A percentile compares a stretch with the other conserved stretches of the same genome.
These are phyloP conservation scores for Paecilomyces dactylethromorphus DNA, from an alignment of 2,329 filamentous ascomycete species.

Conservation along the genomic window DNA sequence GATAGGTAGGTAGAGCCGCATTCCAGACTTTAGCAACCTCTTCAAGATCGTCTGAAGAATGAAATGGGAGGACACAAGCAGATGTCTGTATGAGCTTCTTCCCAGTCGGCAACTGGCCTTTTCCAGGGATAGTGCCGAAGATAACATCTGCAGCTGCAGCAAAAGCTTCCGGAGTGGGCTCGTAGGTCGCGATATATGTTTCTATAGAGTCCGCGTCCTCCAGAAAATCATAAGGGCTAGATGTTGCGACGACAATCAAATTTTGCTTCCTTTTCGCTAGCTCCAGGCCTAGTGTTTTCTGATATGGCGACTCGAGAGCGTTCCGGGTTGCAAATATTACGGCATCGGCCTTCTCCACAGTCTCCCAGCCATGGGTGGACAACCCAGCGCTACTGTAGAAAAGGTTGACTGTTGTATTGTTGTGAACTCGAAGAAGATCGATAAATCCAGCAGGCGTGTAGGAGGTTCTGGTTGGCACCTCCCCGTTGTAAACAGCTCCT, in stretches of 20 bases:
- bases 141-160: constrained; percentile 31
- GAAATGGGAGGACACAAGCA: constrained; percentile 12
- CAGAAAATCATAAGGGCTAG: constrained; percentile 41
- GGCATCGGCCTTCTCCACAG: constrained; percentile 28
- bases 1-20: constrained; percentile 30
- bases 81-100: constrained; percentile 7
- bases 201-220: constrained; percentile 22
- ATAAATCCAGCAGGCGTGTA: constrained; percentile 27
- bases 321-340: constrained; percentile 37
- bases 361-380: constrained; percentile 22
- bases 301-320: constrained; percentile 30
- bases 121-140: constrained; percentile 25
- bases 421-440: constrained; percentile 22
- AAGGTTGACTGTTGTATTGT: constrained; percentile 22
- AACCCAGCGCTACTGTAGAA: constrained; percentile 25
- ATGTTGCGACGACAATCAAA: constrained; percentile 35
- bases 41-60: constrained; percentile 18
- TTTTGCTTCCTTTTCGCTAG: constrained; percentile 22
- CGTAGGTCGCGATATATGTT: constrained; percentile 40
- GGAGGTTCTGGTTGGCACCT: constrained; percentile 23
- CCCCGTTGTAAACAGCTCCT: constrained; percentile 31
- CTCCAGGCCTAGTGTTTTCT: constrained; percentile 27
- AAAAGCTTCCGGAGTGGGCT: constrained; percentile 39
- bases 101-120: constrained; percentile 31
- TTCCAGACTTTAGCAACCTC: constrained; percentile 27